Evolutionary conservation across 768 basidiomycete species (phyloP).

Genomic region (Termitomyces sp.): DNA sequence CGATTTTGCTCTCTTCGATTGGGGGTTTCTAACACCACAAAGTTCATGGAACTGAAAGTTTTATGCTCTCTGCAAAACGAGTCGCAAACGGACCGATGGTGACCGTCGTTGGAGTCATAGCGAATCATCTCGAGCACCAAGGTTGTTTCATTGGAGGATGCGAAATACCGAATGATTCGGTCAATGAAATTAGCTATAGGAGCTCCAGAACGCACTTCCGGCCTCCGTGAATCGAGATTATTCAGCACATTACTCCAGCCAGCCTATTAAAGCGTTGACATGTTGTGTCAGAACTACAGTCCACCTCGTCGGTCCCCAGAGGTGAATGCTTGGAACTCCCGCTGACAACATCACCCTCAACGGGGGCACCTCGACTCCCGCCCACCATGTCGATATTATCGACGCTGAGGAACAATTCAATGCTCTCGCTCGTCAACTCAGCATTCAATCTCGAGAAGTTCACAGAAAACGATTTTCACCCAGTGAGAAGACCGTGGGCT

Average conservation of each 20-base stretch:
- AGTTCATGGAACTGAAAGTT: too few relatives aligned
- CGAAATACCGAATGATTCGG: conserved; percentile 8
- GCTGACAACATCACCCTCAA: conserved; percentile 23
- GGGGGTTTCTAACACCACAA: too few relatives aligned
- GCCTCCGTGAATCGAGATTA: conserved; percentile 12
- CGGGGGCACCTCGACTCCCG: conserved; percentile 14
- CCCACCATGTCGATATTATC: conserved; percentile 40
- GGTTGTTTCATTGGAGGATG: background rate
- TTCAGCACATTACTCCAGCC: conserved; percentile 10
- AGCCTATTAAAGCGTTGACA: conserved; percentile 6
- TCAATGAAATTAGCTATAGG: conserved; percentile 5
- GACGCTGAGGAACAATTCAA: conserved; percentile 50
- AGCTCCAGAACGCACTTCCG: background rate
- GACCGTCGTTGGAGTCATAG: background rate
- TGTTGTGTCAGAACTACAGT: background rate
- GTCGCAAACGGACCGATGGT: background rate
- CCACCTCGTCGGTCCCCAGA: conserved; percentile 1
- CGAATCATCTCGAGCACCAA: background rate
- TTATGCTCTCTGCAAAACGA: background rate
- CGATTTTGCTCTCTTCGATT: too few relatives aligned
- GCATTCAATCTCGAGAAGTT: conserved; percentile 19
- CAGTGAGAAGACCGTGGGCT: conserved; percentile 24
- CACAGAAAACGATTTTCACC: conserved; percentile 15
- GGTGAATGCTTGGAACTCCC: conserved; percentile 24
- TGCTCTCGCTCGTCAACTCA: conserved; percentile 43